phyloP scores from a whole-genome alignment of 176 grass and related monocot species.

The Rhynchospora pubera region DNA sequence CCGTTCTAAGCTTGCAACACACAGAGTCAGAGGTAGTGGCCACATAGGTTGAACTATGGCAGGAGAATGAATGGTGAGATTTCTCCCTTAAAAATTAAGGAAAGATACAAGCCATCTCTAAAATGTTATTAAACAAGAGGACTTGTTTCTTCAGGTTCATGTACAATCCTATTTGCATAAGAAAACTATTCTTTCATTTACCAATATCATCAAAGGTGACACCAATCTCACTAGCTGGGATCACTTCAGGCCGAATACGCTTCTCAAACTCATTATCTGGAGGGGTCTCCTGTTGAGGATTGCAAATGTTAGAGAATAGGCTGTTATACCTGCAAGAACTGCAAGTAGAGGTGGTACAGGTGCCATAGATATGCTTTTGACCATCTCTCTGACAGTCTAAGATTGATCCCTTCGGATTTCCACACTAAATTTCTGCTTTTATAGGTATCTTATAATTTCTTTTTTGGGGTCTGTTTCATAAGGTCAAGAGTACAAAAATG shows the following conservation, averaged over 20 bases:
- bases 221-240: slow-evolving; percentile 78
- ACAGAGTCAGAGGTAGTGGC: not conserved
- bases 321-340: not conserved
- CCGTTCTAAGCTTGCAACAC: not conserved
- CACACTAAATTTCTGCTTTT: not conserved
- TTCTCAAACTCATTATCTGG: slow-evolving; percentile 99
- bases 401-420: not conserved
- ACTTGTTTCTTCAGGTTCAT: not conserved
- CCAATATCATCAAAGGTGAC: slow-evolving; percentile 95
- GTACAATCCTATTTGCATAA: not conserved
- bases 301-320: not conserved
- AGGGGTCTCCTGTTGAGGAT: slow-evolving; percentile 50
- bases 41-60: not conserved
- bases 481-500: not conserved
- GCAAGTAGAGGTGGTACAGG: not conserved
- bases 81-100: not conserved
- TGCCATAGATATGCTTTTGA: not conserved
- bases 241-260: slow-evolving; percentile 84
- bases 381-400: not conserved
- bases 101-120: not conserved
- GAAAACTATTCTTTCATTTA: not conserved
- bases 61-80: not conserved
- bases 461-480: not conserved
- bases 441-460: not conserved
- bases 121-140: not conserved